Conservation (phyloP, 2,329 filamentous ascomycete genomes). For the Trichoderma brevicompactum region DNA sequence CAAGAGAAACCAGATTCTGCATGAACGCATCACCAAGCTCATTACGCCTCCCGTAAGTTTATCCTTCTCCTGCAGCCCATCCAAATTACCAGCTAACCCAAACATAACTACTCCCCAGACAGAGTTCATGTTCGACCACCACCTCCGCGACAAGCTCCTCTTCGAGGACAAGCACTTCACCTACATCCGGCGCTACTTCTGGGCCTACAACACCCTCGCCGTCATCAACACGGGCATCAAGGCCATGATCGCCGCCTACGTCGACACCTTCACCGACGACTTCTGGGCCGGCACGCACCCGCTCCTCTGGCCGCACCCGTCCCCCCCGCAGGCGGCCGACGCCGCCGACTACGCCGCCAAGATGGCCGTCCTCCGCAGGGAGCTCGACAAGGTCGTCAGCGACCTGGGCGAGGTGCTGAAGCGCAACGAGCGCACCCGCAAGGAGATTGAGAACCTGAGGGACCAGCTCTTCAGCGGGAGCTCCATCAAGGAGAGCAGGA, state of each 20-base stretch:
- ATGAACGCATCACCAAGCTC: constrained; percentile 60
- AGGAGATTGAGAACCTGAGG: constrained; percentile 60
- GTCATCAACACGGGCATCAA: constrained; percentile 64
- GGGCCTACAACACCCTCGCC: constrained; percentile 64
- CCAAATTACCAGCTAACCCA: neutral
- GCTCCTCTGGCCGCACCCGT: constrained; percentile 59
- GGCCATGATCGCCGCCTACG: constrained; percentile 60
- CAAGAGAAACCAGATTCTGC: constrained; percentile 61
- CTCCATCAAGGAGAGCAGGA: constrained; percentile 63
- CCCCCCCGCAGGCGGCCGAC: constrained; percentile 46
- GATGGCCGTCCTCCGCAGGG: constrained; percentile 51
- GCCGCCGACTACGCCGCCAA: constrained; percentile 54
- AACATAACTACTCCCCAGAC: constrained; percentile 36
- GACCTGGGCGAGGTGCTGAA: constrained; percentile 53
- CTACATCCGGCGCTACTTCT: constrained; percentile 65
- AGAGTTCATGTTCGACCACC: constrained; percentile 62
- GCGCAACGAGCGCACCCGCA: constrained; percentile 57
- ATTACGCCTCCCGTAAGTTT: constrained; percentile 60
- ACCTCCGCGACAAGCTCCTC: constrained; percentile 60
- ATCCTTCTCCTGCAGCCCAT: neutral
- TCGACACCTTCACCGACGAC: constrained; percentile 60
- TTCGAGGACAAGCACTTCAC: constrained; percentile 66
- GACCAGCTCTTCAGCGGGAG: constrained; percentile 68
- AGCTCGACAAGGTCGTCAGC: constrained; percentile 57
- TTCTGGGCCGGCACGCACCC: constrained; percentile 62